Evolutionary conservation across 75 land plant genomes (phyloP).

Genomic region (Chamaecyparis obtusa): DNA sequence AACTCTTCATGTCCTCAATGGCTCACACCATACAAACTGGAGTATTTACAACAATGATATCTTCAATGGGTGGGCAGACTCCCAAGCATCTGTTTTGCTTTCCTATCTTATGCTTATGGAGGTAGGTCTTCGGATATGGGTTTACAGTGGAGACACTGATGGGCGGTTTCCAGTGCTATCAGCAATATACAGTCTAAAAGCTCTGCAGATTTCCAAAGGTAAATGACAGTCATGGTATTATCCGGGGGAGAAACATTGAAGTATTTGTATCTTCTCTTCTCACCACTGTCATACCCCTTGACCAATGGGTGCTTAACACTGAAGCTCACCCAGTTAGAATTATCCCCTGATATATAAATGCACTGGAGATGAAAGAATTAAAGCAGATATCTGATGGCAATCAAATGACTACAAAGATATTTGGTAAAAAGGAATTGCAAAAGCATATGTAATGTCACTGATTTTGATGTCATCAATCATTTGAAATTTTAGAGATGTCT

Average conservation of each 20-base stretch:
- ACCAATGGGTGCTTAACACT: too few relatives aligned
- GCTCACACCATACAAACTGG: conserved; percentile 41
- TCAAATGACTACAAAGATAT: too few relatives aligned
- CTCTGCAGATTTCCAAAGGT: conserved; percentile 15
- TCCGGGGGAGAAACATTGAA: too few relatives aligned
- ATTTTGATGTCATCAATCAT: conserved; percentile 68
- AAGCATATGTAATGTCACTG: conserved; percentile 76
- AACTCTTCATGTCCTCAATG: conserved; percentile 55
- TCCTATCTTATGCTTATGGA: not conserved
- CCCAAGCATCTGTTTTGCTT: not conserved
- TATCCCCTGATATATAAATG: too few relatives aligned
- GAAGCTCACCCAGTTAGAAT: too few relatives aligned
- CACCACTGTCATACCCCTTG: too few relatives aligned
- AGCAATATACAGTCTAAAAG: conserved; percentile 25
- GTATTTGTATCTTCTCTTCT: too few relatives aligned
- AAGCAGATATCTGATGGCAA: too few relatives aligned
- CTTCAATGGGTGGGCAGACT: not conserved
- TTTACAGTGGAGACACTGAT: not conserved
- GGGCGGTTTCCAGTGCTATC: too few relatives aligned
- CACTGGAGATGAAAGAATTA: too few relatives aligned
- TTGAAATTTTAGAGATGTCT: conserved; percentile 80
- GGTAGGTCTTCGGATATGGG: conserved; percentile 6
- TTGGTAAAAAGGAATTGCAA: conserved; percentile 61
- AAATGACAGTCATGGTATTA: conserved; percentile 27
- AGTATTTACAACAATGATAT: conserved; percentile 39